Base-by-base conservation (phyloP, 2,329 filamentous ascomycete genomes). In the Verticillium dahliae region DNA sequence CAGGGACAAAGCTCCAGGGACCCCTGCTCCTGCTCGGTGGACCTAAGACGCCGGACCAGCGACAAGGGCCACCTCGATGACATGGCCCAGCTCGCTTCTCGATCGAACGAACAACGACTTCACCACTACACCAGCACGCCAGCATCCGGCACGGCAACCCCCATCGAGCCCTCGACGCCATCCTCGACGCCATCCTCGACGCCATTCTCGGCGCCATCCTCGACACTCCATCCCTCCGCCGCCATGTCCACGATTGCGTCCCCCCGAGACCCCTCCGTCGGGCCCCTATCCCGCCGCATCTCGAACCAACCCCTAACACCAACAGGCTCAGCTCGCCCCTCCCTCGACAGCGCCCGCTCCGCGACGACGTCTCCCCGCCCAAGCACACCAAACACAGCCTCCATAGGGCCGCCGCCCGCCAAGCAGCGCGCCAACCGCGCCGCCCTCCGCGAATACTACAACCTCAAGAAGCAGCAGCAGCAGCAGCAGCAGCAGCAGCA, bases 401-500 rank as follows among this genome's bases (percentile, higher is more conserved):
- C 67, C 63, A 69, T 66, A 62, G 69, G 56, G 69, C 68, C 56
- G 68, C 71, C 68, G 64, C 73, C 65, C 62, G 74, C 69, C 69
- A 76, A 72, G 62, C 82, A 78, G 65, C 80, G 82, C 61, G 78
- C 90, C 64, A 96, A 96, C 76, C 90, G 94, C 66, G 86, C 90
- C 61, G 94, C 94, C 6, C 83, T 98, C 22, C 90, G 95, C 69
- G 92, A 97, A 72, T 98, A 97, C 80, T 98, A 98, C 78, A 95
- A 95, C 72, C 83, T 98, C 58, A 89, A 87, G 66, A 79, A 78
- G 65, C 68, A 59, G 45, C 58, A 59, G 70, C 15, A 50, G 41
- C 41, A 50, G 70, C 15, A 50, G 41, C 41, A 50, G n/a, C 41
- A 50, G n/a, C 35, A 37, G 35, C 35, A 37, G 61, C 68, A 10